Percentiles rank a stretch among this genome's conserved stretches.
phyloP scores from a whole-genome alignment of 2,329 filamentous ascomycete species.

The Penicillium psychrosexuale region DNA sequence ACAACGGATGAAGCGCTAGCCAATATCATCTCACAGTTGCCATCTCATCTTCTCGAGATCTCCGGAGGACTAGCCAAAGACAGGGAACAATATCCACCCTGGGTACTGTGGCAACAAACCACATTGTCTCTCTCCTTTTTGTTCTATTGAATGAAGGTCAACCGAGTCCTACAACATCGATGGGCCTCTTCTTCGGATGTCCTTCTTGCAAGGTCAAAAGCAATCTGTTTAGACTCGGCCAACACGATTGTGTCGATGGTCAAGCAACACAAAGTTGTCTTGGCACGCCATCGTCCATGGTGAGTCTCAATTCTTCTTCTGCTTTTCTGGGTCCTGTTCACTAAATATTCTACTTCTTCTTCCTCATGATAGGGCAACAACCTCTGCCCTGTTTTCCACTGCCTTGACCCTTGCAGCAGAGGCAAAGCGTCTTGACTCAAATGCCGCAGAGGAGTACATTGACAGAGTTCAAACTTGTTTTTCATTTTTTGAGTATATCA shows the following conservation, averaged over 20 bases:
- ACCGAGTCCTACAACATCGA: neutral
- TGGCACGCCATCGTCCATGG: neutral
- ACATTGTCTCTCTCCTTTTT: neutral
- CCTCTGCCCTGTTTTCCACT: neutral
- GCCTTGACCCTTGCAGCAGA: neutral
- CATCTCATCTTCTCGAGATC: no score
- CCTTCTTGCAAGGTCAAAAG: neutral
- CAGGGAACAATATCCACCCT: neutral
- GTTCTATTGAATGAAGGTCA: neutral
- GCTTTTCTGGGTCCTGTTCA: neutral
- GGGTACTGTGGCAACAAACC: neutral
- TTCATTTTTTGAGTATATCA: neutral
- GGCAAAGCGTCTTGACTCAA: neutral
- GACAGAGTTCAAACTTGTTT: neutral
- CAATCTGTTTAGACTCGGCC: neutral
- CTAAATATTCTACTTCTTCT: neutral
- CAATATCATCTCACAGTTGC: no score
- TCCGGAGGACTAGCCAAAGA: no score
- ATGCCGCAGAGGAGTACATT: neutral
- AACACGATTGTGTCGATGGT: neutral
- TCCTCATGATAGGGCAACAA: neutral
- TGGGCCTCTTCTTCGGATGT: neutral
- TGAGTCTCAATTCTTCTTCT: neutral
- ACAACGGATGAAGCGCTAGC: no score
- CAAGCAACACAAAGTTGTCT: neutral